phyloP scores from a whole-genome alignment of 306 rosid genomes.

The Canavalia gladiata region DNA sequence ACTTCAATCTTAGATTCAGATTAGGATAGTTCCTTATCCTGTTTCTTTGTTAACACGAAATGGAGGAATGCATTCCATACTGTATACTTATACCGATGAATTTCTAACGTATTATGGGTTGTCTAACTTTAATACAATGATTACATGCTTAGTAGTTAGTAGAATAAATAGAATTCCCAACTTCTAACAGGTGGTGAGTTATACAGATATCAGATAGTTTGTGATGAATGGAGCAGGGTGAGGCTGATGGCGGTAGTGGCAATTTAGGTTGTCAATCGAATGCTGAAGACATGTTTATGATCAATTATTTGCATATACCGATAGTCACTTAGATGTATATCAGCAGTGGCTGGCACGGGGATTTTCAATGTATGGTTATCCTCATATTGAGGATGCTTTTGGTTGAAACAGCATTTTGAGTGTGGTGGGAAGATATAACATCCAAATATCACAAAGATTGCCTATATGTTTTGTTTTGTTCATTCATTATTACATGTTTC shows the following conservation, averaged over 20 bases:
- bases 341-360: constrained; percentile 9
- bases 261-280: constrained; percentile 22
- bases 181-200: constrained; percentile 7
- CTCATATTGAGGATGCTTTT: constrained; percentile 5
- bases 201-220: constrained; percentile 14
- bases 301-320: background rate
- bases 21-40: background rate
- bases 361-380: constrained; percentile 18
- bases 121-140: background rate
- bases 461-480: constrained; percentile 21
- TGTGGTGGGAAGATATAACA: constrained; percentile 25
- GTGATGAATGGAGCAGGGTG: constrained; percentile 26
- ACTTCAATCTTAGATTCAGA: background rate
- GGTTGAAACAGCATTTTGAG: constrained; percentile 35
- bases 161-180: background rate
- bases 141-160: constrained; percentile 30
- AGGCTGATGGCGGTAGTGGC: constrained; percentile 21
- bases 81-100: constrained; percentile 11
- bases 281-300: constrained; percentile 12
- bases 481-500: background rate
- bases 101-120: constrained; percentile 8
- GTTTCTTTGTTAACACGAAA: background rate
- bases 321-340: background rate
- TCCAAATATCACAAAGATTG: constrained; percentile 27
- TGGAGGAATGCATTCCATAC: background rate